Conservation (phyloP, 2,329 filamentous ascomycete genomes). For the Hypomyces perniciosus region DNA sequence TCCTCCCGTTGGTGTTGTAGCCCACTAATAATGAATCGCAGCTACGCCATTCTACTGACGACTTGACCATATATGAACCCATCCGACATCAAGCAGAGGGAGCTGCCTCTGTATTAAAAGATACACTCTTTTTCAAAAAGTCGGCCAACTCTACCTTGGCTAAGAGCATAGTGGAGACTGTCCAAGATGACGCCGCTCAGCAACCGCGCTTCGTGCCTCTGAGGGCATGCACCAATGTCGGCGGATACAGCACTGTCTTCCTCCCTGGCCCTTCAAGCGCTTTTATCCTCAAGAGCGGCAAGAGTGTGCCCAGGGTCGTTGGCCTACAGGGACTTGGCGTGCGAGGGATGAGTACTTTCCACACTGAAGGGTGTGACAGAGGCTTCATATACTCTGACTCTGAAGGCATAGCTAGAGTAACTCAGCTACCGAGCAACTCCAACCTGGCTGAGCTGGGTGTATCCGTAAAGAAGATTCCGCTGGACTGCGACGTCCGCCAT, state of each 20-base stretch:
- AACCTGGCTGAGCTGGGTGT: constrained; percentile 71
- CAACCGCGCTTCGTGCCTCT: constrained; percentile 48
- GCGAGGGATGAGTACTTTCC: constrained; percentile 66
- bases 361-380: constrained; percentile 68
- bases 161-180: constrained; percentile 43
- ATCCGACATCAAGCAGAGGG: constrained; percentile 45
- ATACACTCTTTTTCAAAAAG: constrained; percentile 69
- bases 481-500: constrained; percentile 65
- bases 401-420: constrained; percentile 66
- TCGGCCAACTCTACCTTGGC: constrained; percentile 62
- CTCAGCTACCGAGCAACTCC: constrained; percentile 59
- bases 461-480: constrained; percentile 62
- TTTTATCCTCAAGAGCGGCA: constrained; percentile 77
- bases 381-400: constrained; percentile 80
- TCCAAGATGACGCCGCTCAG: constrained; percentile 45
- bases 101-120: constrained; percentile 38
- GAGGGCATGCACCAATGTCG: constrained; percentile 56
- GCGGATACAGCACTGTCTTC: constrained; percentile 75
- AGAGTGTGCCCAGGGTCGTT: constrained; percentile 70
- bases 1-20: neutral
- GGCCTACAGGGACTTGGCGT: constrained; percentile 63
- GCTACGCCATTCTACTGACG: constrained; percentile 73
- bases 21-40: constrained; percentile 27
- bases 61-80: constrained; percentile 83
- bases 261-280: constrained; percentile 73